phyloP scores from a whole-genome alignment of 768 basidiomycete genomes.

The Suillus decipiens region DNA sequence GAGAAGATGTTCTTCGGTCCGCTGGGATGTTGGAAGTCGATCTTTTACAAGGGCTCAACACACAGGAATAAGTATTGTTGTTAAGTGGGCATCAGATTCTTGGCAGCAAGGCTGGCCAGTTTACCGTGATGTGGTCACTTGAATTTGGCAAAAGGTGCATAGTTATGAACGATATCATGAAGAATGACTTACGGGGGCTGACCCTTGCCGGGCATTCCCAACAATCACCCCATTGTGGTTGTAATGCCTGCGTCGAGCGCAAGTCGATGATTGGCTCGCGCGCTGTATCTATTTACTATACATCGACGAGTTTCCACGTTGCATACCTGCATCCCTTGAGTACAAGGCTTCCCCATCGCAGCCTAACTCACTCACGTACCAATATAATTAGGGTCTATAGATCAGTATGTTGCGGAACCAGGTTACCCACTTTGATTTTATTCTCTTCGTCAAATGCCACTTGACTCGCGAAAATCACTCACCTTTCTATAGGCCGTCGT shows the following conservation, averaged over 20 bases:
- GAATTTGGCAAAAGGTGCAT: neutral
- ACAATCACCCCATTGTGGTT: no score
- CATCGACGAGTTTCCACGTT: no score
- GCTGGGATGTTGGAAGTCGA: conserved; percentile 16
- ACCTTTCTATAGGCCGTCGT: neutral
- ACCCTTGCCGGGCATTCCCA: no score
- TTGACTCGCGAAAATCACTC: neutral
- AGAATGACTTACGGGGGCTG: neutral
- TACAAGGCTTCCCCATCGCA: no score
- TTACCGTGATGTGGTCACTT: neutral
- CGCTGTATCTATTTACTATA: no score
- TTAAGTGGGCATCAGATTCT: neutral
- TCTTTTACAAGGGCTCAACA: neutral
- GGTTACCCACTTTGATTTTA: neutral
- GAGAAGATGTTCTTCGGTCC: conserved; percentile 7
- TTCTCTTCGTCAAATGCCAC: neutral
- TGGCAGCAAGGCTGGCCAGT: neutral
- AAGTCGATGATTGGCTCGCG: neutral
- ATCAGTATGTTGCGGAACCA: no score
- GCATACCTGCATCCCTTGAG: no score
- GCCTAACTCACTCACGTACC: no score
- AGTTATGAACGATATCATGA: neutral
- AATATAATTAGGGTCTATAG: no score
- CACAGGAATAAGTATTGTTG: neutral
- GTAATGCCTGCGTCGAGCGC: neutral